A percentile compares a stretch with the other conserved stretches of the same genome.
Conservation (phyloP, 108 stramenopile species). For the Fragilaria crotonensis region DNA sequence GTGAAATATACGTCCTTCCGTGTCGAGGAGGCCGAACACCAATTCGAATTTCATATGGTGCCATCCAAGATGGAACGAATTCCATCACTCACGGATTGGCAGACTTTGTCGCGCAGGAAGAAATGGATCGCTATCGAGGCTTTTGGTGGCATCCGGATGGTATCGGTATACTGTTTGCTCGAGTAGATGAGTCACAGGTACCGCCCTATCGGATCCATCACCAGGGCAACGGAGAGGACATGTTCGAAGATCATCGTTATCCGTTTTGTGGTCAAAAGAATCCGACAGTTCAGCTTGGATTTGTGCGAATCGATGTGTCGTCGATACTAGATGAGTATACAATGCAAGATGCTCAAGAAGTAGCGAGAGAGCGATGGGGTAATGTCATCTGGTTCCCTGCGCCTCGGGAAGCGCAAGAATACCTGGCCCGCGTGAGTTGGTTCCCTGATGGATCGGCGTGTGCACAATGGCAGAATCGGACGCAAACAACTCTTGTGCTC, state of each 20-base stretch:
- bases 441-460: constrained; percentile 68
- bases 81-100: constrained; percentile 84
- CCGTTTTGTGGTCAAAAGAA: constrained; percentile 90
- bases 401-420: constrained; percentile 55
- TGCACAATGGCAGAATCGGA: constrained; percentile 84
- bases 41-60: not conserved
- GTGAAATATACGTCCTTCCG: constrained; percentile 44
- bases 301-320: constrained; percentile 30
- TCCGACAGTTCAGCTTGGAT: constrained; percentile 67
- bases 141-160: constrained; percentile 86
- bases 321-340: not conserved
- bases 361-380: constrained; percentile 31
- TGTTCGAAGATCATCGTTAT: constrained; percentile 87
- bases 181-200: constrained; percentile 80
- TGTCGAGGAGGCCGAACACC: not conserved
- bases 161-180: constrained; percentile 50
- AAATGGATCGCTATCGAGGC: constrained; percentile 92
- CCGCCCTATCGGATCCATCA: constrained; percentile 83
- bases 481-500: constrained; percentile 62
- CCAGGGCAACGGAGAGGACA: constrained; percentile 32
- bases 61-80: not conserved
- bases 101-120: constrained; percentile 92
- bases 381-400: constrained; percentile 39
- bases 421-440: constrained; percentile 80
- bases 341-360: constrained; percentile 6